These are phyloP conservation scores for Cryphonectria nitschkei DNA, from an alignment of 2,329 filamentous ascomycete species.

Conservation along the genomic window DNA sequence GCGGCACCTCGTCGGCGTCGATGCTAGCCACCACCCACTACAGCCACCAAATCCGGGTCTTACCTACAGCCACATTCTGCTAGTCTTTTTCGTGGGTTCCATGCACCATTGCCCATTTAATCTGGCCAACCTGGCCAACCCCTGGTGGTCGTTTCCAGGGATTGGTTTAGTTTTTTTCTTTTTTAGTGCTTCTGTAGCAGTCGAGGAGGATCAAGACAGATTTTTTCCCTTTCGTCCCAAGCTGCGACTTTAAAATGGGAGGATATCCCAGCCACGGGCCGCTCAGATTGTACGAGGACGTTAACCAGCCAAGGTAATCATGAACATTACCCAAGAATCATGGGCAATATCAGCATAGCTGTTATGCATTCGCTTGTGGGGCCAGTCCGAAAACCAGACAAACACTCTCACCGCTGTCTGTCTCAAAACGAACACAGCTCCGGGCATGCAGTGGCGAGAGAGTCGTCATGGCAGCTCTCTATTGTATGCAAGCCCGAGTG, in stretches of 20 bases:
- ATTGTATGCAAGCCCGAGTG: background rate
- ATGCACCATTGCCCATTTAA: background rate
- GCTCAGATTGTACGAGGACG: background rate
- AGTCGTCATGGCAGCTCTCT: background rate
- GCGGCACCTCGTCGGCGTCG: constrained; percentile 13
- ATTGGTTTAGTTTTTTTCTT: background rate
- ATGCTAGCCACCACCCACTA: constrained; percentile 10
- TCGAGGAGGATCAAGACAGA: background rate
- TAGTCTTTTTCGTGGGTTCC: constrained; percentile 11
- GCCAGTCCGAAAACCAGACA: background rate
- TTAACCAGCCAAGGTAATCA: background rate
- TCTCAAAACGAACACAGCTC: constrained; percentile 3
- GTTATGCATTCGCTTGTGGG: background rate
- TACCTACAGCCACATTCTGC: constrained; percentile 1
- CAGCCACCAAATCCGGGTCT: constrained; percentile 10
- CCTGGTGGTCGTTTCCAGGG: background rate
- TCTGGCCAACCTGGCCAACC: background rate
- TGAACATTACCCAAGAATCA: background rate
- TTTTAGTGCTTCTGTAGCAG: background rate
- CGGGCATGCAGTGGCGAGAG: background rate
- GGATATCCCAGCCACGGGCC: background rate
- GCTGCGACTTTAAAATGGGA: background rate
- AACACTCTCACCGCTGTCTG: background rate
- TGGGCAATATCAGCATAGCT: background rate
- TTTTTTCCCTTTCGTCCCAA: background rate